phyloP scores from a whole-genome alignment of 441 rosid genomes.

The Geranium incanum region DNA sequence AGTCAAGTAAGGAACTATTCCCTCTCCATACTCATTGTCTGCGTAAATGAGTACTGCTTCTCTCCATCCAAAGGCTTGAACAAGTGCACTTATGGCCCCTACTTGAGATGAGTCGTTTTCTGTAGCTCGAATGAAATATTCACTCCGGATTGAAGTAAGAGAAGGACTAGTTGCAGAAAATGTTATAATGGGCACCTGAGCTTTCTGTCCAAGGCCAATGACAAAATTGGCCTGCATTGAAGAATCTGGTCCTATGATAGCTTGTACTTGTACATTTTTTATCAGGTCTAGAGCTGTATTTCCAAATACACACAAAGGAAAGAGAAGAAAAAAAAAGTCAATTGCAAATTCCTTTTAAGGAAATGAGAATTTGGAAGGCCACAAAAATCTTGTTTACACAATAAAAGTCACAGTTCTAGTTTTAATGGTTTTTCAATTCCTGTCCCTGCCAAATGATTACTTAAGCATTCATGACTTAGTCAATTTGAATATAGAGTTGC shows the following conservation, averaged over 20 bases:
- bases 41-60: conserved; percentile 43
- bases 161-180: conserved; percentile 37
- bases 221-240: conserved; percentile 49
- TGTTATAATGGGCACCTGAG: conserved; percentile 52
- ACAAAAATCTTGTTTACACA: too few species aligned
- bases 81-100: conserved; percentile 33
- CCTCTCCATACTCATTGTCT: conserved; percentile 42
- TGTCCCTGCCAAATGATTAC: too few species aligned
- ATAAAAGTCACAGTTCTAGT: too few species aligned
- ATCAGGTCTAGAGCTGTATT: conserved; percentile 50
- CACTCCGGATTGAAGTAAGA: conserved; percentile 23
- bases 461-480: too few species aligned
- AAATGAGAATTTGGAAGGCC: too few species aligned
- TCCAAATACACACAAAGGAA: not conserved
- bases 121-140: conserved; percentile 44
- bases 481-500: too few species aligned
- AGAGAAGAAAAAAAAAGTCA: not conserved
- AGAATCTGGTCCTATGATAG: conserved; percentile 43
- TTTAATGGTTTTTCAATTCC: too few species aligned
- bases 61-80: conserved; percentile 50
- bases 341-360: too few species aligned
- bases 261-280: conserved; percentile 46
- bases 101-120: conserved; percentile 39
- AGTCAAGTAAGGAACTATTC: conserved; percentile 35
- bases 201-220: conserved; percentile 35